Conservation (phyloP, 768 basidiomycete species). For the Russula ochroleuca region DNA sequence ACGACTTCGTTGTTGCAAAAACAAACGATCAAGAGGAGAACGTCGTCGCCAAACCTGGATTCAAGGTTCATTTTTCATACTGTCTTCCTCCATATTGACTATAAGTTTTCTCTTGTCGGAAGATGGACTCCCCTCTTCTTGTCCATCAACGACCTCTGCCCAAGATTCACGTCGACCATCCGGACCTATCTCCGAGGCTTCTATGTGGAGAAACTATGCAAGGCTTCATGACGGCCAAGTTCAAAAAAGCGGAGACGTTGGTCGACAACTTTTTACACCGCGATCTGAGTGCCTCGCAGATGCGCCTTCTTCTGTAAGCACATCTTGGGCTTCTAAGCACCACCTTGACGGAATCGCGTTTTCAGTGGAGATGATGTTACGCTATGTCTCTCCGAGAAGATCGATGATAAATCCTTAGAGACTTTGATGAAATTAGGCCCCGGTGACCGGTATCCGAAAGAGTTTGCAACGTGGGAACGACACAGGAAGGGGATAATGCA, state of each 20-base stretch:
- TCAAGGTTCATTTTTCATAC: conserved; percentile 37
- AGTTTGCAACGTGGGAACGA: conserved; percentile 2
- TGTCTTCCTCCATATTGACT: neutral
- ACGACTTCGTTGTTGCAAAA: conserved; percentile 52
- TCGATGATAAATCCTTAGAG: conserved; percentile 16
- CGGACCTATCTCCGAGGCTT: conserved; percentile 9
- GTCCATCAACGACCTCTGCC: neutral
- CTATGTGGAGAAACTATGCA: conserved; percentile 27
- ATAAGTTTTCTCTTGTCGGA: neutral
- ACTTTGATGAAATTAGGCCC: conserved; percentile 7
- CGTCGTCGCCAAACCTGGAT: conserved; percentile 43
- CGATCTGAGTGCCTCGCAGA: conserved; percentile 4
- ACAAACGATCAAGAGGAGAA: conserved; percentile 56
- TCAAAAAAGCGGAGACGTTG: conserved; percentile 2
- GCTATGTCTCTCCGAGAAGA: conserved; percentile 14
- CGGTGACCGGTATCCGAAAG: neutral
- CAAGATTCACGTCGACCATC: neutral
- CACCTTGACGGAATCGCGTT: neutral
- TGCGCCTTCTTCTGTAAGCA: conserved; percentile 15
- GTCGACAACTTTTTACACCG: neutral
- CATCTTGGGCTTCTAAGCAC: too few species aligned
- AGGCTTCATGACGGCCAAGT: conserved; percentile 24
- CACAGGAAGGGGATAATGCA: neutral
- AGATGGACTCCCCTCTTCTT: conserved; percentile 8
- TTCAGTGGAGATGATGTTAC: conserved; percentile 13